phyloP scores from a whole-genome alignment of 192 early-diverging fungal species.

The Chytriomyces hyalinus region DNA sequence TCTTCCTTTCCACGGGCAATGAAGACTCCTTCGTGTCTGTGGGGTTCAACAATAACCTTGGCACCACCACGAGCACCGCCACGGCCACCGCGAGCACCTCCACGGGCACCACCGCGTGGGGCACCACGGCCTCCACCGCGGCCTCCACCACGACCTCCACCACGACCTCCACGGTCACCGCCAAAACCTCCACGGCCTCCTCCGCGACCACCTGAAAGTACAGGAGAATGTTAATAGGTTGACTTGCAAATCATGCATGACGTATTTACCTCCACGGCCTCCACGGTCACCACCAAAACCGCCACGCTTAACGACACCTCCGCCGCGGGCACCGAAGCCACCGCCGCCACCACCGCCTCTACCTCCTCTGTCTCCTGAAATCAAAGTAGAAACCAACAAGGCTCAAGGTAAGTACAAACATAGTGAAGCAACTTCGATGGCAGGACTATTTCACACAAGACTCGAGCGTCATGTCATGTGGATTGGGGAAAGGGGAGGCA shows the following conservation, averaged over 20 bases:
- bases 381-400: not conserved
- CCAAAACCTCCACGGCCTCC: conserved; percentile 52
- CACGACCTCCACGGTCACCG: conserved; percentile 59
- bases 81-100: conserved; percentile 62
- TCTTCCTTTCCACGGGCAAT: conserved; percentile 99
- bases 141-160: conserved; percentile 49
- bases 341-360: conserved; percentile 40
- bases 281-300: conserved; percentile 46
- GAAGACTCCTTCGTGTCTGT: conserved; percentile 94
- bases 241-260: not conserved
- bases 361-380: conserved; percentile 37
- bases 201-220: conserved; percentile 29
- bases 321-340: conserved; percentile 37
- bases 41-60: conserved; percentile 97
- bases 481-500: not conserved
- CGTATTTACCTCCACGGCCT: conserved; percentile 30
- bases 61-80: conserved; percentile 87
- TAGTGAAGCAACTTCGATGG: not conserved
- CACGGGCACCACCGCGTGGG: conserved; percentile 63
- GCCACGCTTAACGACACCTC: conserved; percentile 38
- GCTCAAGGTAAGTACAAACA: not conserved
- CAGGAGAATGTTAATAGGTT: not conserved
- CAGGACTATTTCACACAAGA: not conserved
- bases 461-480: not conserved
- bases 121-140: conserved; percentile 57